phyloP scores from a whole-genome alignment of 805 yeast genomes.

The Nakazawaea pomicola region DNA sequence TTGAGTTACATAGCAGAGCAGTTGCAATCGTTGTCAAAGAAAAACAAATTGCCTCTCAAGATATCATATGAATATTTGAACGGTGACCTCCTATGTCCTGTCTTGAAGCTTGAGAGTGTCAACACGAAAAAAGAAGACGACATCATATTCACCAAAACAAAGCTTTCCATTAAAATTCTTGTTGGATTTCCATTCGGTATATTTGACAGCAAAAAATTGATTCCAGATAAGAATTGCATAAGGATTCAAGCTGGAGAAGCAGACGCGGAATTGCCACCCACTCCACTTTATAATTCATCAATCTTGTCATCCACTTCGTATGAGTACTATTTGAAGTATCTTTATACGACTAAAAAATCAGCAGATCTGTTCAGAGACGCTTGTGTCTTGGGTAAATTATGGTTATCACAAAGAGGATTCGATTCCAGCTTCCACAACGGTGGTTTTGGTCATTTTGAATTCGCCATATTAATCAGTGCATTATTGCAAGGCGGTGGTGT shows the following conservation, averaged over 20 bases:
- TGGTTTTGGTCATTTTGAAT: conserved; percentile 93
- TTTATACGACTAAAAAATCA: conserved; percentile 70
- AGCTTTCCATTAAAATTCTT: conserved; percentile 65
- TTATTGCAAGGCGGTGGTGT: conserved; percentile 79
- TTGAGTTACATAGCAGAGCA: conserved; percentile 72
- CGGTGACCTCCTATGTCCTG: conserved; percentile 75
- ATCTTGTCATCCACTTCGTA: conserved; percentile 64
- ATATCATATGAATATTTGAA: conserved; percentile 61
- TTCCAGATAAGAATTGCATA: conserved; percentile 78
- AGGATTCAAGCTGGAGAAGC: conserved; percentile 48
- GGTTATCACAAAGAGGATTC: conserved; percentile 88
- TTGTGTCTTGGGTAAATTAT: conserved; percentile 75
- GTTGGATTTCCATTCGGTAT: conserved; percentile 67
- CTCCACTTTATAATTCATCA: conserved; percentile 85
- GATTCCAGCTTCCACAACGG: conserved; percentile 53
- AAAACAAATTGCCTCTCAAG: conserved; percentile 56
- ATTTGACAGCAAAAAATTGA: conserved; percentile 71
- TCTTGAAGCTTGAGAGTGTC: conserved; percentile 57
- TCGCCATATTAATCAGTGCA: conserved; percentile 74
- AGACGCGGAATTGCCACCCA: conserved; percentile 50
- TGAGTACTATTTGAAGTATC: conserved; percentile 65
- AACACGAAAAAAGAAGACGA: conserved; percentile 48
- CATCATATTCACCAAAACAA: conserved; percentile 55
- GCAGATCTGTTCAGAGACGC: conserved; percentile 87
- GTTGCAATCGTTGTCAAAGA: conserved; percentile 47